Base-by-base conservation (phyloP, 495 filamentous ascomycete species). In the Chaetomium tenue region DNA sequence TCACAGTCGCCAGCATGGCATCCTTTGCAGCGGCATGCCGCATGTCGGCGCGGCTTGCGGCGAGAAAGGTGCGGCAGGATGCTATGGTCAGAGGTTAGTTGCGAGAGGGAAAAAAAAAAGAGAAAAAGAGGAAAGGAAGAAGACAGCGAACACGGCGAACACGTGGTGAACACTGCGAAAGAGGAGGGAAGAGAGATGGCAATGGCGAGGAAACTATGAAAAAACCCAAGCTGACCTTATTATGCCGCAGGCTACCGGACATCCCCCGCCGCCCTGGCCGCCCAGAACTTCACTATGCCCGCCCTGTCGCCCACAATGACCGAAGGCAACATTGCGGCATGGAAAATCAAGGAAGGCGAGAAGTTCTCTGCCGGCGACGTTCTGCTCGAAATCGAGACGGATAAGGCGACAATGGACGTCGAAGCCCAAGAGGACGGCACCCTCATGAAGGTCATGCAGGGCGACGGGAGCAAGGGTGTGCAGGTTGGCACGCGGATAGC, bases 401-500 rank as follows among this genome's bases (percentile, higher is more conserved):
- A 93, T 75, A 93, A 93, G 78, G 90, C 90, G 22, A 88, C 88
- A 46, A 93, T 93, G 88, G 90, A 93, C 65, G 90, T 93, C n/a
- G 91, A 93, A 75, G 90, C 90, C 20, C 89, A 90, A 75, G 90
- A 93, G 44, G 89, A 92, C 65, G 90, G 90, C 22, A 79, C 89
- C 64, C 69, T 93, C 73, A 85, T 90, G 55, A 93, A 92, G 80
- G 91, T 93, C 66, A 83, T 85, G 74, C 81, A 87, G 77, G 79
- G 79, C 26, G 86, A 90, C 68, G 89, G 89, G 42, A 78, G 81
- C 68, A 92, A 92, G 74, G 81, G 77, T 15, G 79, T 93, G 51
- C 78, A 88, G 68, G 89, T 93, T 50, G 90, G 90, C 46, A 75
- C 78, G 11, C 82, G 89, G 64, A 93, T 93, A 76, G 90, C 85